A percentile compares a stretch with the other conserved stretches of the same genome.
Conservation (phyloP, 2,329 filamentous ascomycete genomes). For the Penicillium vulpinum region DNA sequence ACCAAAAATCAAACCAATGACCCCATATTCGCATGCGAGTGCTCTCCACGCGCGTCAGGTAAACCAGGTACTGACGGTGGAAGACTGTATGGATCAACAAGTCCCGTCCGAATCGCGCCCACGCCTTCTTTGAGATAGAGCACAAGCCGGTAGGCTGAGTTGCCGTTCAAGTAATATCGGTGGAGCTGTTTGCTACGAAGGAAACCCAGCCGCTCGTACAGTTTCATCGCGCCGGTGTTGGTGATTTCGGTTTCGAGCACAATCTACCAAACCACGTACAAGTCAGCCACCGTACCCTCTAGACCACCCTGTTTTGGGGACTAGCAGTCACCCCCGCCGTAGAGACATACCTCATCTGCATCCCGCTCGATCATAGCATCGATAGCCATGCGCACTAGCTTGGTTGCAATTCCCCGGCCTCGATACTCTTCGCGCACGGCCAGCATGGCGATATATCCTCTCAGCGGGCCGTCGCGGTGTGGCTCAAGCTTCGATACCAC, state of each 20-base stretch:
- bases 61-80: slow-evolving; percentile 16
- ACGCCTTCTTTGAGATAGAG: slow-evolving; percentile 70
- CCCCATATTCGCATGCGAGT: slow-evolving; percentile 7
- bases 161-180: slow-evolving; percentile 94
- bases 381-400: slow-evolving; percentile 84
- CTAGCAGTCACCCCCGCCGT: not conserved
- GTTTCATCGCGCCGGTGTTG: slow-evolving; percentile 82
- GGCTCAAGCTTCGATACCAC: slow-evolving; percentile 93
- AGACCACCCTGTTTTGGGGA: not conserved
- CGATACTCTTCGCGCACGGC: slow-evolving; percentile 81
- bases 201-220: slow-evolving; percentile 93
- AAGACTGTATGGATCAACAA: slow-evolving; percentile 34
- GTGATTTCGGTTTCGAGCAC: slow-evolving; percentile 95
- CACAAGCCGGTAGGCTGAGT: slow-evolving; percentile 86
- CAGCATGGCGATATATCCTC: slow-evolving; percentile 98
- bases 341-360: slow-evolving; percentile 70
- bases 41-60: not conserved
- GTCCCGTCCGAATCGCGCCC: slow-evolving; percentile 42
- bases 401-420: slow-evolving; percentile 82
- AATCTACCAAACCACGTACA: slow-evolving; percentile 50
- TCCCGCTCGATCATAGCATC: slow-evolving; percentile 81
- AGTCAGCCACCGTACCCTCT: slow-evolving; percentile 12
- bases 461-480: slow-evolving; percentile 79
- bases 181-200: slow-evolving; percentile 88
- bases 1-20: slow-evolving; percentile 6